These are phyloP conservation scores for Lagenidium giganteum DNA, from an alignment of 352 stramenopile genomes.

Conservation along the genomic window DNA sequence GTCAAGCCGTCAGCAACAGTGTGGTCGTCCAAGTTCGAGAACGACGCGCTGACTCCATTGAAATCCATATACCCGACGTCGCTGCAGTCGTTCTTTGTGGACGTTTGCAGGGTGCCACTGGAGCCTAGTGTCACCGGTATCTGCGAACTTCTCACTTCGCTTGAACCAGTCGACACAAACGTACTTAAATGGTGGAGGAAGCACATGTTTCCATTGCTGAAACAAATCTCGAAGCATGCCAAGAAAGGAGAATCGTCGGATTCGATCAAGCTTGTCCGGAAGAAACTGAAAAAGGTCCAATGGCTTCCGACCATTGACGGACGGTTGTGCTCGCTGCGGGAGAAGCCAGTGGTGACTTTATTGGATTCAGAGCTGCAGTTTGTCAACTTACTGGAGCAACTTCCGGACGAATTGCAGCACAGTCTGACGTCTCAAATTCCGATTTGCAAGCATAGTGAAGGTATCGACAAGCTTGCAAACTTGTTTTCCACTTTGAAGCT, in stretches of 20 bases:
- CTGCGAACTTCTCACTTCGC: slow-evolving; percentile 21
- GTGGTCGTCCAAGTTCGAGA: slow-evolving; percentile 35
- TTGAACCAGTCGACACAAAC: neutral
- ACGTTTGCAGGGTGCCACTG: slow-evolving; percentile 53
- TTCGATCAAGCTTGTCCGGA: slow-evolving; percentile 30
- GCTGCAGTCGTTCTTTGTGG: slow-evolving; percentile 55
- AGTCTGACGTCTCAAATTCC: too few species aligned
- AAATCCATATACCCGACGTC: slow-evolving; percentile 47
- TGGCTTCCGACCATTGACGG: slow-evolving; percentile 9
- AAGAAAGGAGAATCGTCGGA: slow-evolving; percentile 36
- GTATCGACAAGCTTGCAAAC: too few species aligned
- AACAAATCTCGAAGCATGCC: slow-evolving; percentile 31
- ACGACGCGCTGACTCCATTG: slow-evolving; percentile 25
- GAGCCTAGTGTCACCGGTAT: slow-evolving; percentile 52
- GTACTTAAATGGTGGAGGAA: slow-evolving; percentile 17
- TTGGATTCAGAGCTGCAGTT: too few species aligned
- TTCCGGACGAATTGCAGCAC: too few species aligned
- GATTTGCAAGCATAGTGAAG: too few species aligned
- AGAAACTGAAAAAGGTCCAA: slow-evolving; percentile 5
- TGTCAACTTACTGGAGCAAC: too few species aligned
- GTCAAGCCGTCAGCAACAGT: too few species aligned
- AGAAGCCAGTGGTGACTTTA: slow-evolving; percentile 8
- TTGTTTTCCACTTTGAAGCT: too few species aligned
- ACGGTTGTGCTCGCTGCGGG: neutral
- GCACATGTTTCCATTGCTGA: slow-evolving; percentile 33